A percentile compares a stretch with the other conserved stretches of the same genome.
phyloP scores from a whole-genome alignment of 805 yeast genomes.

The Ogataea ramenticola region DNA sequence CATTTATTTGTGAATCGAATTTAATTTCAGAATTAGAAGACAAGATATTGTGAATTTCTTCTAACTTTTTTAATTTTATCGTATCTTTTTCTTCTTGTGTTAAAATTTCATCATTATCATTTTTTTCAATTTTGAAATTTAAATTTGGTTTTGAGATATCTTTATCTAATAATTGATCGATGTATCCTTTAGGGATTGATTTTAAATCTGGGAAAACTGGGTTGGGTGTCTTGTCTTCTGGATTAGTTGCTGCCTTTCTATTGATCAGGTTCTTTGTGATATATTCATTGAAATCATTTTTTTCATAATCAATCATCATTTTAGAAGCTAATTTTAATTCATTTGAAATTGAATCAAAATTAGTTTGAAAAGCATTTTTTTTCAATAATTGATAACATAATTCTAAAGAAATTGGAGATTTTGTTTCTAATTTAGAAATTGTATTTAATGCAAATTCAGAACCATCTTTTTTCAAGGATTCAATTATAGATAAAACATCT shows the following conservation, averaged over 20 bases:
- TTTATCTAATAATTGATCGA: constrained; percentile 25
- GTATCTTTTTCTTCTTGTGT: not conserved
- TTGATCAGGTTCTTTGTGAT: constrained; percentile 46
- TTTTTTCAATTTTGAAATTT: constrained; percentile 19
- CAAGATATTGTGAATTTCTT: too few species aligned
- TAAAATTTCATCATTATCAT: constrained; percentile 24
- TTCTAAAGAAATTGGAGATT: constrained; percentile 75
- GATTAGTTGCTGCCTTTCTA: constrained; percentile 26
- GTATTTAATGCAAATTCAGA: constrained; percentile 61
- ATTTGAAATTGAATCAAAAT: constrained; percentile 58
- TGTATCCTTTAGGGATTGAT: constrained; percentile 57
- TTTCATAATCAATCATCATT: constrained; percentile 48
- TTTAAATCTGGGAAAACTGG: constrained; percentile 41
- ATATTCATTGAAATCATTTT: constrained; percentile 42
- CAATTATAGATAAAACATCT: constrained; percentile 48
- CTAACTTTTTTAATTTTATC: too few species aligned
- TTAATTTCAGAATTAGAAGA: not conserved
- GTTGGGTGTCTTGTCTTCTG: constrained; percentile 17
- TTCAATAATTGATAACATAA: constrained; percentile 64
- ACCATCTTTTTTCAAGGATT: constrained; percentile 41
- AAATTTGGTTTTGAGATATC: constrained; percentile 1
- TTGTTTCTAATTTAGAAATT: constrained; percentile 45
- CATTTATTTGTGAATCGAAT: constrained; percentile 3
- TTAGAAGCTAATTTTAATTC: constrained; percentile 76
- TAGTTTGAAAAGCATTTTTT: constrained; percentile 48